Conservation (phyloP, 2,329 filamentous ascomycete species). For the Helotiales sp. region DNA sequence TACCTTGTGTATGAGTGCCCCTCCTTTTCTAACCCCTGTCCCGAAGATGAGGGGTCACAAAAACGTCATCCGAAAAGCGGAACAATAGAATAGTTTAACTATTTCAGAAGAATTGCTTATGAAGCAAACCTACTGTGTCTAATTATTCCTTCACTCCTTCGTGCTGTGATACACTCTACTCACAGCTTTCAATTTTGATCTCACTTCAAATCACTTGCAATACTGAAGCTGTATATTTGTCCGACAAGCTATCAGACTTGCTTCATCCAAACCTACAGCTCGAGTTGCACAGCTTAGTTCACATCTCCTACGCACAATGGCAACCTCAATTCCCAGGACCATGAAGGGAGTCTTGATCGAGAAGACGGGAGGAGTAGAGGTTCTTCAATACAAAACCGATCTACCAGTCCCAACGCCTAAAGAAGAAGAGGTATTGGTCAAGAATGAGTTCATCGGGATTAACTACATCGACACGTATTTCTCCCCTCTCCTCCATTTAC, state of each 20-base stretch:
- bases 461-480: conserved; percentile 83
- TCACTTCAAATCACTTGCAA: no score
- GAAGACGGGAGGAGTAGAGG: conserved; percentile 70
- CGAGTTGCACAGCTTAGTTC: conserved; percentile 12
- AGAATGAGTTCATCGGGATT: conserved; percentile 77
- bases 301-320: conserved; percentile 18
- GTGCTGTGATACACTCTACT: neutral
- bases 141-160: neutral
- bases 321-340: conserved; percentile 23
- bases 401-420: conserved; percentile 67
- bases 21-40: neutral
- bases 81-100: neutral
- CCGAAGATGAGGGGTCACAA: neutral
- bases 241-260: conserved; percentile 10
- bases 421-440: conserved; percentile 75
- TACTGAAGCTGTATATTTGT: conserved; percentile 9
- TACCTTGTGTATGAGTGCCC: no score
- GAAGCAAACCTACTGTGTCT: neutral
- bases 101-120: neutral
- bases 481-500: neutral
- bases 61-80: neutral
- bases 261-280: conserved; percentile 1
- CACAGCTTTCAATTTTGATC: neutral
- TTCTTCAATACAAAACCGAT: conserved; percentile 69
- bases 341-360: conserved; percentile 70